A percentile compares a stretch with the other conserved stretches of the same genome.
Evolutionary conservation across 73 alveolate genomes (phyloP).

Genomic region (Paramecium octaurelia): DNA sequence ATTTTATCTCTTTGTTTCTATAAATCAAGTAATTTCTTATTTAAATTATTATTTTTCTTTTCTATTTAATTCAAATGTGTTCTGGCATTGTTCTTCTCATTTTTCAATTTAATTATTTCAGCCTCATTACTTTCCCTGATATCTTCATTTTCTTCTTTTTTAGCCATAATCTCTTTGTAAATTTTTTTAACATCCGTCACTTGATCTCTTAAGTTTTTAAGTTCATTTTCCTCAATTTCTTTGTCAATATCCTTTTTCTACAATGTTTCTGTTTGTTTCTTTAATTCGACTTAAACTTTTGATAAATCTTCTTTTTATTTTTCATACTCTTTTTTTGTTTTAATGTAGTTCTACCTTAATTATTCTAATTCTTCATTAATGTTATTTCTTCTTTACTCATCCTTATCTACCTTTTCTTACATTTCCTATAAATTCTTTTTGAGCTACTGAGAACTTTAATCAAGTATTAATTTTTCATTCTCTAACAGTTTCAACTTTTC

Average conservation of each 20-base stretch:
- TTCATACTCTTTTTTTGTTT: conserved; percentile 71
- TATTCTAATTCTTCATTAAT: conserved; percentile 68
- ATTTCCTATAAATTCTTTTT: conserved; percentile 68
- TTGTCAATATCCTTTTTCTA: conserved; percentile 66
- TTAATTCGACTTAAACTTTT: conserved; percentile 31
- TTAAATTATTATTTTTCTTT: conserved; percentile 53
- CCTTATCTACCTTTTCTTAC: conserved; percentile 65
- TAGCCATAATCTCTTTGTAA: conserved; percentile 1
- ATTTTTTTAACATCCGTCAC: conserved; percentile 38
- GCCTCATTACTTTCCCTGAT: conserved; percentile 29
- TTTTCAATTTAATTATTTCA: conserved; percentile 28
- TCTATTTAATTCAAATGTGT: conserved; percentile 43
- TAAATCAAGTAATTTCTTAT: conserved; percentile 47
- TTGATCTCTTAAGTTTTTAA: conserved; percentile 49
- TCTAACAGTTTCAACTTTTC: conserved; percentile 29
- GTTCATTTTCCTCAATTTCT: conserved; percentile 39
- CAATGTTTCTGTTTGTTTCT: conserved; percentile 51
- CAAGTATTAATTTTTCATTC: conserved; percentile 41
- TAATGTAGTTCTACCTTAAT: conserved; percentile 69
- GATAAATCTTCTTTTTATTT: conserved; percentile 66
- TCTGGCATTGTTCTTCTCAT: conserved; percentile 31
- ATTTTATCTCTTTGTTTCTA: conserved; percentile 73
- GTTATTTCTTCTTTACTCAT: conserved; percentile 56
- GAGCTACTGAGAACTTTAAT: conserved; percentile 35
- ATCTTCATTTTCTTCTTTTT: conserved; percentile 35